A percentile compares a stretch with the other conserved stretches of the same genome.
These are phyloP conservation scores for Colletotrichum sp. DNA, from an alignment of 2,329 filamentous ascomycete species.

Conservation along the genomic window DNA sequence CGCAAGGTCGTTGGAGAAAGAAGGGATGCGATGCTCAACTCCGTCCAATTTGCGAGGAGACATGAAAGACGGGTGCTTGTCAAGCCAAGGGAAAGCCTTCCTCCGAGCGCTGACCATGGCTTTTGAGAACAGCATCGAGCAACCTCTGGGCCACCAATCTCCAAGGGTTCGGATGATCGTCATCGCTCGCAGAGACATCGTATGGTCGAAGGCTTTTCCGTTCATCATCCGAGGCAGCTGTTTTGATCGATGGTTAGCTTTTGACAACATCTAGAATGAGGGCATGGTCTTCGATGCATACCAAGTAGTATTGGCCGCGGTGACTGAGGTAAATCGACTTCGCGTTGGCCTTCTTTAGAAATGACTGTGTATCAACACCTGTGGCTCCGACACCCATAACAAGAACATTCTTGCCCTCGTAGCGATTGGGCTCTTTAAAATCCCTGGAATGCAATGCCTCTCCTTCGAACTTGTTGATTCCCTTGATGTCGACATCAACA, in stretches of 20 bases:
- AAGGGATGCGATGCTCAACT: slow-evolving; percentile 27
- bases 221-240: slow-evolving; percentile 3
- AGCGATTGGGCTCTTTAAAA: slow-evolving; percentile 16
- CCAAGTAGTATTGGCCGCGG: slow-evolving; percentile 1
- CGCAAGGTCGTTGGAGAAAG: slow-evolving; percentile 32
- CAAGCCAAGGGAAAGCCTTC: slow-evolving; percentile 13
- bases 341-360: slow-evolving; percentile 10
- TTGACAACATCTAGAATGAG: not conserved
- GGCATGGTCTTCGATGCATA: not conserved
- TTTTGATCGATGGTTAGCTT: not conserved
- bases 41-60: not conserved
- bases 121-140: not conserved
- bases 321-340: slow-evolving; percentile 18
- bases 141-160: not conserved
- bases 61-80: slow-evolving; percentile 4
- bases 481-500: slow-evolving; percentile 10
- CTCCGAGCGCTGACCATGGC: not conserved
- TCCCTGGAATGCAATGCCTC: slow-evolving; percentile 16
- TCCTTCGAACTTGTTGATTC: slow-evolving; percentile 21
- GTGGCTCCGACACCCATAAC: slow-evolving; percentile 82
- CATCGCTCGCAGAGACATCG: not conserved
- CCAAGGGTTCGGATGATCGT: not conserved
- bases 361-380: slow-evolving; percentile 62
- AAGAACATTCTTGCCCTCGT: slow-evolving; percentile 57
- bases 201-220: slow-evolving; percentile 13